Base-by-base conservation (phyloP, 306 rosid species). In the Hippophae rhamnoides region DNA sequence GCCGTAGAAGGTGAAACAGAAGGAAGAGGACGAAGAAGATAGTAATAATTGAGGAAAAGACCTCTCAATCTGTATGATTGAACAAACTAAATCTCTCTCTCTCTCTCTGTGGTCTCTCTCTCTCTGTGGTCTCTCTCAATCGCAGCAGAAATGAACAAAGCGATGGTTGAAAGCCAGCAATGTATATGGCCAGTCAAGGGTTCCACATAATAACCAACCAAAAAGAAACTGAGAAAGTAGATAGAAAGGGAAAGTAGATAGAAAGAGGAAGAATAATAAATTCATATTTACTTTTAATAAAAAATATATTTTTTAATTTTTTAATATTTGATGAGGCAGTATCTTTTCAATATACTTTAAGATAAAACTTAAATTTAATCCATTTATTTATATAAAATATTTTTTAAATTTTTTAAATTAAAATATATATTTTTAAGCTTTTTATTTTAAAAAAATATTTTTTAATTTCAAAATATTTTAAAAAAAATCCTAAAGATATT, bases 151-250 rank as follows among this genome's bases (percentile, higher is more conserved):
- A 70, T 56, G 47, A 70, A 66, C 77, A 63, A 40, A 74, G 61
- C 78, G 69, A 74, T 74, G 80, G 64, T 65, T 64, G 64, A 65
- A 53, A 60, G 86, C 79, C 84, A 80, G 82, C 82, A 78, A 68
- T 73, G 79, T 80, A 71, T 66, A 65, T 61, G 46, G 74, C 69
- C 64, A 72, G 69, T 71, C 69, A 52, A 70, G 71, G 83, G 83
- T 78, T 77, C 84, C 84, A 79, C 80, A 46, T 44, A 47, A 26
- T 31, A 31, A 4, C 38, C 38, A 69, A 55, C 80, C 66, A 64
- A 70, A 49, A 71, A 74, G 23, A 18, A 18, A 18, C 46, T 58
- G 63, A 58, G 54, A 68, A 60, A 56, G 64, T 56, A 56, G 58
- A 18, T 18, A 2, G 38, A 31, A 31, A 31, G 38, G 5, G 38